These are phyloP conservation scores for Cruciata laevipes DNA, from an alignment of 257 asterid genomes.

Conservation along the genomic window DNA sequence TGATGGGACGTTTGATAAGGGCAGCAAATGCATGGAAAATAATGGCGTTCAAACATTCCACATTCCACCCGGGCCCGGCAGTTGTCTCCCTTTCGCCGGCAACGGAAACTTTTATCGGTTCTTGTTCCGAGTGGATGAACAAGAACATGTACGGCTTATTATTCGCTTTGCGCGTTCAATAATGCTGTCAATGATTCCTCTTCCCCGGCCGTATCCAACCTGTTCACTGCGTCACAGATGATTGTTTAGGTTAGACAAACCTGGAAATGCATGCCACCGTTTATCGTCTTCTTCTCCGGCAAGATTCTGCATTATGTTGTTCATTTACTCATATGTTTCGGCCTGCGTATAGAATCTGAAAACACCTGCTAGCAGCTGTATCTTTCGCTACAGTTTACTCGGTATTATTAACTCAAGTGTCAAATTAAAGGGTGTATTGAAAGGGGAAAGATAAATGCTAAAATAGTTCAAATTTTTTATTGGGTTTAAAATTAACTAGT, in stretches of 20 bases:
- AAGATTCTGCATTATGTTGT: background rate
- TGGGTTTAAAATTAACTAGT: too few relatives aligned
- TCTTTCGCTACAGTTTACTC: background rate
- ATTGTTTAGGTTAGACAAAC: background rate
- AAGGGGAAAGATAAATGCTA: too few relatives aligned
- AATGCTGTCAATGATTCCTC: conserved; percentile 39
- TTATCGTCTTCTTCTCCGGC: background rate
- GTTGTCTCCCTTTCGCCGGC: conserved; percentile 38
- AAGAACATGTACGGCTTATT: conserved; percentile 21
- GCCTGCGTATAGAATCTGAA: background rate
- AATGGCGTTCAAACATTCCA: conserved; percentile 21
- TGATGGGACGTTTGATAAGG: conserved; percentile 7
- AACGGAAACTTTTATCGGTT: conserved; percentile 33
- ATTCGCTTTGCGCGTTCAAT: conserved; percentile 25
- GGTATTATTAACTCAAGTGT: background rate
- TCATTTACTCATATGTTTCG: background rate
- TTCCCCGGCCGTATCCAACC: background rate
- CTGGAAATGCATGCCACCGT: background rate
- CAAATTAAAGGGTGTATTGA: background rate
- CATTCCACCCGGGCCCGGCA: conserved; percentile 22
- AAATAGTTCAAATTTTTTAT: too few relatives aligned
- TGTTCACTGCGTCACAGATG: background rate
- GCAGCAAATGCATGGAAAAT: background rate
- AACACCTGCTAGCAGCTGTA: background rate
- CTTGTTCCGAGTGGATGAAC: conserved; percentile 26